Conservation (phyloP, 345 rosid genomes). For the Eucalyptus rudis region DNA sequence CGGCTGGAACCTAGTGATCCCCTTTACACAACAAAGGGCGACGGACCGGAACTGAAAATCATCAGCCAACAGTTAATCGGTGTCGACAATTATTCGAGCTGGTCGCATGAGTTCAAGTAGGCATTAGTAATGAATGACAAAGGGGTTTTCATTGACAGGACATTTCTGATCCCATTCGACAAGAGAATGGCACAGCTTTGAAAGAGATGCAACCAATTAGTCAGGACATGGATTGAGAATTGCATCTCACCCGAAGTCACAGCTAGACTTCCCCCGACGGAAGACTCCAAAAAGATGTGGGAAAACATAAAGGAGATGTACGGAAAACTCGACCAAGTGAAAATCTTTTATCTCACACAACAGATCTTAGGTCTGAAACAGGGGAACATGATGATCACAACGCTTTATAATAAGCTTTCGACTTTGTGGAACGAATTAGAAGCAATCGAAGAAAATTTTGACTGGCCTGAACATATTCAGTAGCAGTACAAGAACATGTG, state of each 20-base stretch:
- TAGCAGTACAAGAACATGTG: accelerated
- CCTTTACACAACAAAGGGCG: too few species aligned
- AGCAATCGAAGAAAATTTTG: accelerated
- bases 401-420: too few species aligned
- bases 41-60: accelerated
- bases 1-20: accelerated
- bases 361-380: accelerated
- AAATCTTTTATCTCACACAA: too few species aligned
- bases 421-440: accelerated
- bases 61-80: too few species aligned
- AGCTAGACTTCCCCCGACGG: accelerated
- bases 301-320: too few species aligned
- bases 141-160: too few species aligned
- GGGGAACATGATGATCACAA: accelerated
- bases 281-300: too few species aligned
- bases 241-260: accelerated
- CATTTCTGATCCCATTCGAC: accelerated
- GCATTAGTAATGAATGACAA: accelerated
- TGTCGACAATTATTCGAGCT: too few species aligned
- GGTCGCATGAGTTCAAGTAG: accelerated
- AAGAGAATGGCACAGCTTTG: too few species aligned
- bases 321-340: accelerated
- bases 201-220: too few species aligned
- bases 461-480: accelerated
- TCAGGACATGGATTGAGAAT: too few species aligned